Base-by-base conservation (phyloP, 192 early-diverging fungal species). In the Helicostylum pulchrum region DNA sequence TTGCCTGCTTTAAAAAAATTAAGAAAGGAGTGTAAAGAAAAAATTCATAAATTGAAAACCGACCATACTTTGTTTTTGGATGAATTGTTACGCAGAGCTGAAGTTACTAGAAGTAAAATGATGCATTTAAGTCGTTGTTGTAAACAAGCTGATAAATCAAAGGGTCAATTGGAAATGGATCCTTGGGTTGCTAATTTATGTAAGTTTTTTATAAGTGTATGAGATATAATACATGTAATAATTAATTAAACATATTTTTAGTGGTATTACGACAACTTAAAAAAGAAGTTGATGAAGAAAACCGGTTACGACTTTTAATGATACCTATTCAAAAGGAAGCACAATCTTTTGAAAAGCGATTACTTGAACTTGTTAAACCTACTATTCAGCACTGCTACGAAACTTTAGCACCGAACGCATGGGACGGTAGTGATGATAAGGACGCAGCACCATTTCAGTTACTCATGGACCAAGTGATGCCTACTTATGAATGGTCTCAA, bases 11-110 rank as follows among this genome's bases (percentile, higher is more conserved):
- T 81, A n/a, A 57, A 63, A 5, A 48, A 71, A 21, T 23, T 81
- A 5, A 76, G 67, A 44, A 73, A 77, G 59, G 64, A 77, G 26
- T 78, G 76, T 47, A 81, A 81, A 42, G 75, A 66, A 58, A 66
- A 62, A 55, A 71, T 77, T n/a, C 66, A 64, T 43, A 73, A 64
- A 2, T 49, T 81, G 42, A 71, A 70, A 60, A 32, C 64, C 4
- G 75, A 78, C 34, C 36, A 64, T 21, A 50, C 48, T 23, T 34
- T 81, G 10, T 55, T 67, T 53, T 55, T 69, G 50, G 75, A 72
- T 62, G 68, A 69, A 34, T 66, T 78, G 12, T 73, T 76, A 53
- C 73, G 74, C 26, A 72, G 76, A 7, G 71, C 74, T 31, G 80
- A 78, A 53, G 58, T 50, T 0, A 77, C 80, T 5, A 67, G 65